Evolutionary conservation across 345 rosid species (phyloP).

Genomic region (Stellera chamaejasme): DNA sequence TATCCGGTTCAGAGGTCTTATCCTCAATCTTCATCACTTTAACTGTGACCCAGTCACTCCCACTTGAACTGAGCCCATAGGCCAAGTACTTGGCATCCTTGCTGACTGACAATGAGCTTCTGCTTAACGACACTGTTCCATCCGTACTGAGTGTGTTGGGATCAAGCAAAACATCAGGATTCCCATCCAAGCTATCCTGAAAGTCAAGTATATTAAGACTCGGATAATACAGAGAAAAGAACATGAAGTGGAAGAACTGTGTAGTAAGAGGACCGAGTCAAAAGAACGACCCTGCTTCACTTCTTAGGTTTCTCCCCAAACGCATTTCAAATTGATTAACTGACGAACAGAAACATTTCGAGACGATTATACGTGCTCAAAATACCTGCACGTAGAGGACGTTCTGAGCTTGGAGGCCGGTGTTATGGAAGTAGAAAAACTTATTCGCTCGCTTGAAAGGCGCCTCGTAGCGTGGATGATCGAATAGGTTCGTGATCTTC

Average conservation of each 20-base stretch:
- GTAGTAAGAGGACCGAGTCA: neutral
- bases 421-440: conserved; percentile 77
- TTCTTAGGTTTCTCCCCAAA: neutral
- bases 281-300: neutral
- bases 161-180: conserved; percentile 75
- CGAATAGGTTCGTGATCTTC: conserved; percentile 52
- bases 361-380: no score
- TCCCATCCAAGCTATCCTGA: conserved; percentile 69
- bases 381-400: conserved; percentile 71
- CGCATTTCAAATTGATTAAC: no score
- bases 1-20: conserved; percentile 57
- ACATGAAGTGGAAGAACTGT: no score
- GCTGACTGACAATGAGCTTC: conserved; percentile 37
- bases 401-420: conserved; percentile 81
- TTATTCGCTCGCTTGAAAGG: conserved; percentile 60
- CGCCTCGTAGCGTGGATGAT: conserved; percentile 73
- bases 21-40: conserved; percentile 60
- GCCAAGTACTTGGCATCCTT: conserved; percentile 76
- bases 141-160: conserved; percentile 80
- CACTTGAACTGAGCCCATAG: conserved; percentile 73
- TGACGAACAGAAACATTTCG: no score
- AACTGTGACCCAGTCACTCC: conserved; percentile 94
- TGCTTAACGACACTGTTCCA: conserved; percentile 69
- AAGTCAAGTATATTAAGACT: neutral
- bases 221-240: no score